Base-by-base conservation (phyloP, 176 grass and related monocot species). In the Zoysia pacifica region DNA sequence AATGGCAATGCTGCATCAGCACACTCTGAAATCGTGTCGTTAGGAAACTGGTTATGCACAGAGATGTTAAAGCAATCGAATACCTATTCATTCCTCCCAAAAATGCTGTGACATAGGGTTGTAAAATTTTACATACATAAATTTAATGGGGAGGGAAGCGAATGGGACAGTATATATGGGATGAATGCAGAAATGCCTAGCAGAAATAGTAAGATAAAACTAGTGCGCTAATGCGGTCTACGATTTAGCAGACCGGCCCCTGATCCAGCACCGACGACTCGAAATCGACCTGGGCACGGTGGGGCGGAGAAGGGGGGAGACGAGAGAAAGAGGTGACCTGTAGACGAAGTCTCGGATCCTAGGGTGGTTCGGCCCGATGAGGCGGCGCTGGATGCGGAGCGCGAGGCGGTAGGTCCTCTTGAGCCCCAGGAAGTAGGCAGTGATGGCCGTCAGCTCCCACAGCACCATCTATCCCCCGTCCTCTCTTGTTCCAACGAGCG, bases 361-460 rank as follows among this genome's bases (percentile, higher is more conserved):
- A 72, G 92, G 92, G 65, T 72, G 88, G 63, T 91, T 95, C 47
- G 88, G 84, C 38, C 71, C 79, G 81, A 99, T 86, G 73, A 99
- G 75, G 76, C 88, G 96, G 81, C 92, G 92, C 73, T 95, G 96
- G 78, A 94, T 72, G 71, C 88, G 84, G 63, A 98, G 92, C 61
- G 90, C 96, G 74, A 98, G 83, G 65, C 76, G 88, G 84, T 98
- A 98, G 19, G 90, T 95, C 5, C 96, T 78, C 68, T 65, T 86
- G 16, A 98, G 88, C 11, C 96, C 92, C 28, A 98, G 86, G 80
- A 98, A 98, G 85, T 98, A 98, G 65, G 92, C 96, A 41, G 92
- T 98, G 82, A 98, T 95, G 51, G 72, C 96, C 62, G 90, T 95
- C 8, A 98, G 70, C 89, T 98, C 96, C 96, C 96, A 98, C 72